Base-by-base conservation (phyloP, 768 basidiomycete genomes). In the Suillus americanus region DNA sequence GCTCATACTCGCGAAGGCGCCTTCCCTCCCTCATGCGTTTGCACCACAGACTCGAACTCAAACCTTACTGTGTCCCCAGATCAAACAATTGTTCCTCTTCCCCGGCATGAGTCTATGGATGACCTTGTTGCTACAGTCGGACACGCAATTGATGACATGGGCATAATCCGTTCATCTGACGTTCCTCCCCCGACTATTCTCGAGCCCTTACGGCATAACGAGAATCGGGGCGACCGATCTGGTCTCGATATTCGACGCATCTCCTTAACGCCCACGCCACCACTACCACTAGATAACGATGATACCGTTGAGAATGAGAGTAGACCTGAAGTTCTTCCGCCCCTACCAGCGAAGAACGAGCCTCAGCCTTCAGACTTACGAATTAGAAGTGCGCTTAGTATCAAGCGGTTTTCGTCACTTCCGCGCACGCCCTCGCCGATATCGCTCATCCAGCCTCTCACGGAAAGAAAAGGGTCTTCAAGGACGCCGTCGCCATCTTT, bases 391-490 rank as follows among this genome's bases (percentile, higher is more conserved):
- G 66, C 74, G 5, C 65, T 76, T 20, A 73, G 72, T 60, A 65
- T 79, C 38, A 84, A 82, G 65, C 79, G 81, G 37, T 82, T 81
- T 66, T 83, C 83, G 10, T 81, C 90, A 5, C 78, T 92, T 60
- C 89, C 91, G 6, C 84, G 88, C 38, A 85, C 89, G 8, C 89
- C 90, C 7, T 90, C 89, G 33, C 66, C 81, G n/a, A 80, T 83
- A 51, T 84, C 83, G 9, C 76, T 70, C 33, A 65, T 69, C 61
- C 74, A 69, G 13, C 65, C 67, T 9, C 70, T 74, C 38, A 23
- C 33, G 3, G 54, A 66, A 50, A 73, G 69, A 65, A 75, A 70
- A 63, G 67, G 54, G 18, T 73, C 72, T 8, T 71, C 72, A 25
- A 67, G 69, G 30, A 66, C 64, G 20, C 74, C 68, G 63, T 76